phyloP scores from a whole-genome alignment of 768 basidiomycete species.

The Nidularia sp. region DNA sequence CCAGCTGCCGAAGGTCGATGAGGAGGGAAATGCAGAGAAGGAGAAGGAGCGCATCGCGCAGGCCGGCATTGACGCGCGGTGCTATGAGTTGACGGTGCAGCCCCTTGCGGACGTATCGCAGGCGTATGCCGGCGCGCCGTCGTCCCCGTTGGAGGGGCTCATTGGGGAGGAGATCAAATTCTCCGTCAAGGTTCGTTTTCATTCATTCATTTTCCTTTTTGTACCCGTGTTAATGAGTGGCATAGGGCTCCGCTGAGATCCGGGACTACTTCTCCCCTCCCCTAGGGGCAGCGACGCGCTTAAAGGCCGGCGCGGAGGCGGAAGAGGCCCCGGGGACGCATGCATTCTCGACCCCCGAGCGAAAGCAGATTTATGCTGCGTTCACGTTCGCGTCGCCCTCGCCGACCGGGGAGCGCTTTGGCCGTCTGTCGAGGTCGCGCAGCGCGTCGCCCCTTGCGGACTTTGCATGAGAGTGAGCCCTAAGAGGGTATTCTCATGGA shows the following conservation, averaged over 20 bases:
- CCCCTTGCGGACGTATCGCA: constrained; percentile 74
- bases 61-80: constrained; percentile 62
- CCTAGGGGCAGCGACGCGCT: constrained; percentile 17
- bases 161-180: constrained; percentile 31
- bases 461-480: not conserved
- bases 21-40: constrained; percentile 36
- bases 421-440: constrained; percentile 19
- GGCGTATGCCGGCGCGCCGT: constrained; percentile 48
- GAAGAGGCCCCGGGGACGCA: constrained; percentile 23
- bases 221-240: constrained; percentile 1
- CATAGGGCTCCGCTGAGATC: constrained; percentile 52
- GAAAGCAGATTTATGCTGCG: constrained; percentile 65
- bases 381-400: constrained; percentile 81
- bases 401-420: constrained; percentile 52
- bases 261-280: constrained; percentile 47
- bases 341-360: constrained; percentile 70
- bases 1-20: constrained; percentile 59
- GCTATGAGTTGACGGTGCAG: constrained; percentile 75
- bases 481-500: too few relatives aligned
- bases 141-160: constrained; percentile 22
- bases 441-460: constrained; percentile 18
- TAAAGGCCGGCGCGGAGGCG: constrained; percentile 14
- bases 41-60: constrained; percentile 35
- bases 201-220: not conserved
- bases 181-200: constrained; percentile 42